Evolutionary conservation across 2,329 filamentous ascomycete species (phyloP).

Genomic region (Penicillium sp.): DNA sequence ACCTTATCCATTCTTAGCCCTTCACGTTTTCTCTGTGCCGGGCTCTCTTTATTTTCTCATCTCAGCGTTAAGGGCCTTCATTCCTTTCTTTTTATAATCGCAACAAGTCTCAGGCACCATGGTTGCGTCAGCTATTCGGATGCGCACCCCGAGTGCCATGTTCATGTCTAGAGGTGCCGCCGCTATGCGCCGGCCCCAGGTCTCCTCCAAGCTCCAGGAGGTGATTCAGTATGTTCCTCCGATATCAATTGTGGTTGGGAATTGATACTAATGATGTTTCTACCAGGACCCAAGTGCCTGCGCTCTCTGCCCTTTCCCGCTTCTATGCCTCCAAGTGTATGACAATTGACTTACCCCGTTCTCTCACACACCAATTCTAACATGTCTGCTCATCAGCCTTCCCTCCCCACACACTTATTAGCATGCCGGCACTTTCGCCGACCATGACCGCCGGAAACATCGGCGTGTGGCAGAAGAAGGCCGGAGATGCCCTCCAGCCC

Average conservation of each 20-base stretch:
- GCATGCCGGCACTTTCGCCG: constrained; percentile 95
- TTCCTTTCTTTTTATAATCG: constrained; percentile 17
- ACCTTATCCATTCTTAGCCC: constrained; percentile 27
- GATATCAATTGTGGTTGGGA: background rate
- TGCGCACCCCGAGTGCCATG: constrained; percentile 44
- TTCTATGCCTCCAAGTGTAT: constrained; percentile 69
- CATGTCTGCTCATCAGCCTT: constrained; percentile 61
- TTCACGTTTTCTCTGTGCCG: constrained; percentile 18
- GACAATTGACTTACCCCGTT: constrained; percentile 22
- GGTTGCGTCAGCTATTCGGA: constrained; percentile 51
- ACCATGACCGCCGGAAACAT: constrained; percentile 98
- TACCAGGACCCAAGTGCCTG: constrained; percentile 45
- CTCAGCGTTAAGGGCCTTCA: constrained; percentile 22
- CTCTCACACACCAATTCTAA: constrained; percentile 7
- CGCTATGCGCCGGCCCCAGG: constrained; percentile 46
- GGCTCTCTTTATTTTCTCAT: constrained; percentile 17
- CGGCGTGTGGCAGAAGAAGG: constrained; percentile 96
- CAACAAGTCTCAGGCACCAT: constrained; percentile 44
- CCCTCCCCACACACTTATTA: constrained; percentile 90
- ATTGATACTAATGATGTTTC: constrained; percentile 20
- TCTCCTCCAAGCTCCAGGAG: constrained; percentile 43
- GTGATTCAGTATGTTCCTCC: constrained; percentile 36
- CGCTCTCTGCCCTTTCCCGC: constrained; percentile 59
- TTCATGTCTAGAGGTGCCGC: constrained; percentile 40
- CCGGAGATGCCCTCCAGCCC: constrained; percentile 79